Base-by-base conservation (phyloP, 2,329 filamentous ascomycete species). In the Colletotrichum viniferum region DNA sequence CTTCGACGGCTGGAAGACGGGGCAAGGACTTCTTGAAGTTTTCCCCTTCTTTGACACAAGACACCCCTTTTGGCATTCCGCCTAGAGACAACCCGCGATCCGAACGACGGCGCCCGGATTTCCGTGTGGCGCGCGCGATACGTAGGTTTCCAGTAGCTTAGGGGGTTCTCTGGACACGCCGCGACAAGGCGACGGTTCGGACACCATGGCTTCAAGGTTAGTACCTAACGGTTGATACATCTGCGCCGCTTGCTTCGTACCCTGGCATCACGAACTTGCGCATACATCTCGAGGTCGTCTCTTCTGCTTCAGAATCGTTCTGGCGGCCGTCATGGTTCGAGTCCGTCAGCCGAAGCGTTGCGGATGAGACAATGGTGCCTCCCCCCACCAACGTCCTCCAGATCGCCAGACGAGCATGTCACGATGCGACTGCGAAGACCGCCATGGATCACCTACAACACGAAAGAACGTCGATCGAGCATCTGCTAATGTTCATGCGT, bases 161-260 rank as follows among this genome's bases (percentile, higher is more conserved):
- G 58, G 52, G 58, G 10, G 28, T 55, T 26, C 43, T 48, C 43
- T 48, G 28, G 43, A 52, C 26, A 18, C 61, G 68, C 68, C 61
- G n/a, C 21, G 32, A 58, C 30, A 32, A 24, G 62, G 66, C 66
- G 65, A 61, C 56, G 58, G 28, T 63, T 36, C 16, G 52, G 62
- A 68, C 65, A 77, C 71, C 69, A 77, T 77, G 76, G 66, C 76
- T 71, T 71, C 71, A 66, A 77, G 74, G 68, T 69, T 48, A 61
- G 71, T 69, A 68, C 28, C 73, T 71, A 75, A 79, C 70, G 73
- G 78, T 77, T 69, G 76, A 18, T 30, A 58, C 48, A 18, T 18
- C 48, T 28, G 74, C 55, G 55, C 55, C 55, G 24, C 55, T 58
- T 58, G 21, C 55, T 69, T 65, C 78, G 68, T 73, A 34, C 67